Evolutionary conservation across 805 yeast genomes (phyloP).

Genomic region (Hanseniaspora lachancei): DNA sequence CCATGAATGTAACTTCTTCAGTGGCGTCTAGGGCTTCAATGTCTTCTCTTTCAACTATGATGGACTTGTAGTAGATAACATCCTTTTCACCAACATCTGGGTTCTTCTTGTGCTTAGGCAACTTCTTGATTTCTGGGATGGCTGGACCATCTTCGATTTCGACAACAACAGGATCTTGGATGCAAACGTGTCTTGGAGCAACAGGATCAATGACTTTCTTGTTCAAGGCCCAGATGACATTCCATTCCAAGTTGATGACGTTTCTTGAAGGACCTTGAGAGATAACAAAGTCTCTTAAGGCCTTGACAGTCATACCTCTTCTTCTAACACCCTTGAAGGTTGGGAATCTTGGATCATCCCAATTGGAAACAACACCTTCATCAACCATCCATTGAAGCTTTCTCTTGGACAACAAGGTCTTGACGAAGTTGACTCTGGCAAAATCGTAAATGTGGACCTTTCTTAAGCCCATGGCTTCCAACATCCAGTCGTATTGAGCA

Average conservation of each 20-base stretch:
- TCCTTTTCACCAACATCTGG: conserved; percentile 77
- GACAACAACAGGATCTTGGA: conserved; percentile 60
- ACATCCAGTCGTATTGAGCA: conserved; percentile 95
- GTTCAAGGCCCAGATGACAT: conserved; percentile 92
- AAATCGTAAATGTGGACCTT: conserved; percentile 97
- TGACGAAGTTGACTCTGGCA: conserved; percentile 89
- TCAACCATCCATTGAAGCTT: conserved; percentile 99
- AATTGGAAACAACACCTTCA: conserved; percentile 68
- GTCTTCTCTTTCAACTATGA: conserved; percentile 78
- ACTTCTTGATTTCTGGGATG: conserved; percentile 48
- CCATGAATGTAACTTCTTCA: conserved; percentile 96
- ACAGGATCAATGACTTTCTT: conserved; percentile 94
- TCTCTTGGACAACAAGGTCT: conserved; percentile 91
- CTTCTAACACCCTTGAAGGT: conserved; percentile 98
- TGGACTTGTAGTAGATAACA: conserved; percentile 49
- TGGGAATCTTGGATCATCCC: conserved; percentile 99
- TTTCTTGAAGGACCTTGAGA: conserved; percentile 97
- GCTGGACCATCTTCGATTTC: conserved; percentile 55
- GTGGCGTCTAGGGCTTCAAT: conserved; percentile 59
- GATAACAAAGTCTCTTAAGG: conserved; percentile 81
- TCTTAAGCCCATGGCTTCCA: conserved; percentile 65
- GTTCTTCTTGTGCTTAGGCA: conserved; percentile 91
- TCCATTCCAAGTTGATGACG: conserved; percentile 95
- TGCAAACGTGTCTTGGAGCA: conserved; percentile 90
- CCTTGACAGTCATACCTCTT: conserved; percentile 99